phyloP scores from a whole-genome alignment of 345 rosid genomes.

The Draba incana region DNA sequence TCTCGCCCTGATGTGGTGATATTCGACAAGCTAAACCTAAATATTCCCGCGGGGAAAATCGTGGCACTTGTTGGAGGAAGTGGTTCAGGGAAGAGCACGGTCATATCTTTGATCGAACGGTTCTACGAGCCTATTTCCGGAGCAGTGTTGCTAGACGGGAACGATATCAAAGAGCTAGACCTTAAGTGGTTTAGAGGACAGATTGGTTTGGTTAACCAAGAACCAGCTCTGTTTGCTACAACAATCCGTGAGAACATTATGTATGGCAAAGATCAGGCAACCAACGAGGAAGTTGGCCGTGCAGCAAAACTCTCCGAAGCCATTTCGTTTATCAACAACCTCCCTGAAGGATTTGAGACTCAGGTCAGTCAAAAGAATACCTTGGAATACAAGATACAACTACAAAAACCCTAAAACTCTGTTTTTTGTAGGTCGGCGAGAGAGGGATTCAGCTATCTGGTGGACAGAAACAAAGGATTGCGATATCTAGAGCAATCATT shows the following conservation, averaged over 20 bases:
- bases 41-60: conserved; percentile 79
- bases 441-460: conserved; percentile 93
- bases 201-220: conserved; percentile 92
- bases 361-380: conserved; percentile 54
- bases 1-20: conserved; percentile 80
- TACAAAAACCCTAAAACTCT: neutral
- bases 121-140: conserved; percentile 88
- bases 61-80: conserved; percentile 97
- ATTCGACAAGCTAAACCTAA: conserved; percentile 59
- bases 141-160: conserved; percentile 65
- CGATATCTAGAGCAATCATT: conserved; percentile 86
- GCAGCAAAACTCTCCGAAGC: conserved; percentile 96
- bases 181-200: conserved; percentile 86
- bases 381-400: conserved; percentile 1
- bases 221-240: conserved; percentile 90
- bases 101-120: conserved; percentile 87
- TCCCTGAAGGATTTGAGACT: conserved; percentile 90
- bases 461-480: conserved; percentile 96
- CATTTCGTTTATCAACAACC: conserved; percentile 74
- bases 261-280: conserved; percentile 86
- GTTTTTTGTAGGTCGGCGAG: conserved; percentile 71
- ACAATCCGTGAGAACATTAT: conserved; percentile 84
- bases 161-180: conserved; percentile 62
- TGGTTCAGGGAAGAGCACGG: conserved; percentile 96
- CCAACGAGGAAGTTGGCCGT: conserved; percentile 60